phyloP scores from a whole-genome alignment of 2,329 filamentous ascomycete species.

The Fusarium brevicatenulatum region DNA sequence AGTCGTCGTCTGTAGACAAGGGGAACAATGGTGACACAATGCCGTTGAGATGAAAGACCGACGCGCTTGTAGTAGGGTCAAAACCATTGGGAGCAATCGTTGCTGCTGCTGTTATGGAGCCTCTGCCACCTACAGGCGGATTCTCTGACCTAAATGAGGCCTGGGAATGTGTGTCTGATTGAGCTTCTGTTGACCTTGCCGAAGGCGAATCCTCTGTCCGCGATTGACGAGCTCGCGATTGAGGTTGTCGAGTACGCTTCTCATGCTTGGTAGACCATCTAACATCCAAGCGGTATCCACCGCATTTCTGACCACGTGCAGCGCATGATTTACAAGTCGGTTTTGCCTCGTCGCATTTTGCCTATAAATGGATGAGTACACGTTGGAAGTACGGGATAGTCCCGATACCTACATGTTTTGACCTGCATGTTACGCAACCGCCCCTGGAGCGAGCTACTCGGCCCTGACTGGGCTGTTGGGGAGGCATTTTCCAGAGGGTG shows the following conservation, averaged over 20 bases:
- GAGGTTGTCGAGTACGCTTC: neutral
- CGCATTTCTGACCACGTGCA: neutral
- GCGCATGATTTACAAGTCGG: neutral
- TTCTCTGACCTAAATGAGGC: neutral
- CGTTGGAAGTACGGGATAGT: neutral
- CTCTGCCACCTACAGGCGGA: neutral
- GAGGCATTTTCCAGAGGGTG: neutral
- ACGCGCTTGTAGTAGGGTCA: neutral
- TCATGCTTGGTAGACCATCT: neutral
- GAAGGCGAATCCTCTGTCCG: neutral
- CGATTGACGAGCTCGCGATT: neutral
- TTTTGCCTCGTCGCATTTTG: neutral
- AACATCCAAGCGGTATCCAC: neutral
- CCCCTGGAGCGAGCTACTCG: neutral
- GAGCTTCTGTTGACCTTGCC: neutral
- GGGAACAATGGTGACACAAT: neutral
- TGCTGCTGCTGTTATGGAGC: neutral
- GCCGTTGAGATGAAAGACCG: neutral
- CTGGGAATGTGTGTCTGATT: neutral
- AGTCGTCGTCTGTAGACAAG: neutral
- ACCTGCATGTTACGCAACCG: neutral
- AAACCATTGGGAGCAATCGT: neutral
- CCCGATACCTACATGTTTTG: neutral
- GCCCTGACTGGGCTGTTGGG: neutral
- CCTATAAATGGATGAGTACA: neutral